Evolutionary conservation across 2,329 filamentous ascomycete species (phyloP), one percentile per base, ranked within the genome.

Genomic region (Knufia fluminis): DNA sequence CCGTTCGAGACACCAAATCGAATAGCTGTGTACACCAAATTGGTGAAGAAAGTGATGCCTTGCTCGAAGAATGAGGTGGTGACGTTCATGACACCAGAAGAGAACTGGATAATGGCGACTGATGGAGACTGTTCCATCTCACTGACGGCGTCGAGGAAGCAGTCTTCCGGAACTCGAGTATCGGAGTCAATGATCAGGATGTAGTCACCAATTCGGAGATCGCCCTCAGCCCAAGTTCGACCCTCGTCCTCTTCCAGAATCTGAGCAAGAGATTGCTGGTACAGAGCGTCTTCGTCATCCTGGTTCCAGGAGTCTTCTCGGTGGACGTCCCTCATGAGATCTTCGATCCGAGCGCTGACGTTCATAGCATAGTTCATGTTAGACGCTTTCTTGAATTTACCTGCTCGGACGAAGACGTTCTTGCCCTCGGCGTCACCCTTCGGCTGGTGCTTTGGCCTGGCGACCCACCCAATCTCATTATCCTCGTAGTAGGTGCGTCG

Each of bases 131-230:
- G 71, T 55, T 82, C 78, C 82, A 87, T 85, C 63, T 86, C 83
- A 14, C 75, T 77, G 16, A 79, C 82, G n/a, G 78, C 81, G 54
- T 85, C 80, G 7, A 86, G 68, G 10, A 86, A 70, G 54, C 80
- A 86, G 57, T 86, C 82, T 0, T 70, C 65, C 0, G 83, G 83
- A 2, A 85, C 79, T 61, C 82, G 75, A 3, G 82, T 86, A 57
- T 86, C 82, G 1, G 78, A 83, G 62, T 85, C 82, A 51, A 85
- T 77, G 46, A 86, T 71, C 14, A 86, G 68, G 49, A 85, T 83
- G 57, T 80, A 90, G 67, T 94, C 87, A 49, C 88, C 88, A 19
- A 94, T 73, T 46, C 87, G 85, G 58, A 94, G 83, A 65, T 92
- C 89, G 54, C 87, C 88, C 62, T 88, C 86, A 16, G 86, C 86